These are phyloP conservation scores for Acmispon strigosus DNA, from an alignment of 306 rosid genomes.

Conservation along the genomic window DNA sequence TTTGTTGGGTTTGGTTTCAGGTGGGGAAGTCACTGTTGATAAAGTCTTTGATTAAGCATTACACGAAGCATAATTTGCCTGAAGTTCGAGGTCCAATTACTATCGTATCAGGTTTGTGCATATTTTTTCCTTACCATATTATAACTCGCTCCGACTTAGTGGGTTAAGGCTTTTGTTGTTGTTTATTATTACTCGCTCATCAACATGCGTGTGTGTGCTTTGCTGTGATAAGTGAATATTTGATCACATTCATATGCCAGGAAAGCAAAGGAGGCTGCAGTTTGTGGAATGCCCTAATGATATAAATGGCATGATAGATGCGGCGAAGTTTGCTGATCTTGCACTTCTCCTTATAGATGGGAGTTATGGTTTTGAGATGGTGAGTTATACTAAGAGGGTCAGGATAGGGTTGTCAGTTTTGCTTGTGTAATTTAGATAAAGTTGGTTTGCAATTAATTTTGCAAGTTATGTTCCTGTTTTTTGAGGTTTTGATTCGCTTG, in stretches of 20 bases:
- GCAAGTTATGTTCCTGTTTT: background rate
- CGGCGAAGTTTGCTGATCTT: conserved; percentile 84
- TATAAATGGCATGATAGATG: conserved; percentile 93
- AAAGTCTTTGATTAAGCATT: conserved; percentile 74
- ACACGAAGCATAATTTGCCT: conserved; percentile 75
- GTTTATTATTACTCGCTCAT: too few species aligned
- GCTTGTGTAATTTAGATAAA: background rate
- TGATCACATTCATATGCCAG: conserved; percentile 27
- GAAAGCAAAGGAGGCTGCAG: conserved; percentile 88
- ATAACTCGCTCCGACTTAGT: too few species aligned
- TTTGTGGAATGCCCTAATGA: conserved; percentile 94
- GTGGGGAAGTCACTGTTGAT: conserved; percentile 92
- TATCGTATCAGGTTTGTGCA: conserved; percentile 68
- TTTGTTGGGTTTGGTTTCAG: conserved; percentile 24
- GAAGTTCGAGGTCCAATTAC: conserved; percentile 90
- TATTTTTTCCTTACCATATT: background rate
- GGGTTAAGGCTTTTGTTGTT: too few species aligned
- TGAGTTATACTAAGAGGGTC: conserved; percentile 30
- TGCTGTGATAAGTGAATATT: conserved; percentile 9
- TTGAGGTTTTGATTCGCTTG: background rate
- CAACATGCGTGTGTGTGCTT: background rate
- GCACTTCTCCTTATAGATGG: conserved; percentile 95
- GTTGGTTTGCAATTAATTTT: background rate
- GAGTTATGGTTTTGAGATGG: conserved; percentile 93
- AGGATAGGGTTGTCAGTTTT: background rate